A percentile compares a stretch with the other conserved stretches of the same genome.
Evolutionary conservation across 164 flowering plant species (phyloP).

Genomic region (Euptelea pleiosperma): DNA sequence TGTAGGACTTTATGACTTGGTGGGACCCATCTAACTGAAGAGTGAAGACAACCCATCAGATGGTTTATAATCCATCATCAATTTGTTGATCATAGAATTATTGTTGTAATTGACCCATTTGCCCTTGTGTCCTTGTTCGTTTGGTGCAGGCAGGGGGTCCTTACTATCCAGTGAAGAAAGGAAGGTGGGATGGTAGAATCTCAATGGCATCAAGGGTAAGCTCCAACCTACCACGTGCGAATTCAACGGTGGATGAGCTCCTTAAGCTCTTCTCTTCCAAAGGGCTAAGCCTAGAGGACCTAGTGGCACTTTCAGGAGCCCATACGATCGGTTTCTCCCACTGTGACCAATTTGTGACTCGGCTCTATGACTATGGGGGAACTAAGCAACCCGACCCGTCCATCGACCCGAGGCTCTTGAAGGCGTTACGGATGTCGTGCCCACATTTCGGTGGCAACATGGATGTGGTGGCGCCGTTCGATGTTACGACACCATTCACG

Average conservation of each 20-base stretch:
- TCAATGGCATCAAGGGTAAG: slow-evolving; percentile 59
- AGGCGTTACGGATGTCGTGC: slow-evolving; percentile 68
- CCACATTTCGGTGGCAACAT: slow-evolving; percentile 59
- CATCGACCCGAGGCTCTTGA: slow-evolving; percentile 64
- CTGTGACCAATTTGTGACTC: slow-evolving; percentile 49
- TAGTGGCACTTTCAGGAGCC: slow-evolving; percentile 88
- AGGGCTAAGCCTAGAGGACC: slow-evolving; percentile 62
- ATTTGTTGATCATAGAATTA: too few relatives aligned
- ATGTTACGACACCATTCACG: slow-evolving; percentile 69
- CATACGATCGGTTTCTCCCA: slow-evolving; percentile 90
- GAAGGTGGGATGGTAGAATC: slow-evolving; percentile 74
- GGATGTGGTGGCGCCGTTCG: slow-evolving; percentile 65
- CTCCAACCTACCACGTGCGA: slow-evolving; percentile 60
- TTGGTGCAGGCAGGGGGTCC: slow-evolving; percentile 81
- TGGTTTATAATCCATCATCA: too few relatives aligned
- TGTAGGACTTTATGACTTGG: too few relatives aligned
- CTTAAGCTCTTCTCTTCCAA: slow-evolving; percentile 64
- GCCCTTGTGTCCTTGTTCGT: background rate
- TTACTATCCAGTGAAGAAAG: slow-evolving; percentile 73
- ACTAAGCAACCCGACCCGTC: slow-evolving; percentile 57
- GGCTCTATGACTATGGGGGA: slow-evolving; percentile 58
- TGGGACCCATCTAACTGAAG: too few relatives aligned
- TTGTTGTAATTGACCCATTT: background rate
- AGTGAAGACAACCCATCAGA: too few relatives aligned
- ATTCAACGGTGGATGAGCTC: slow-evolving; percentile 59